Evolutionary conservation across 805 yeast species (phyloP).

Genomic region (Wickerhamomyces hampshirensis): DNA sequence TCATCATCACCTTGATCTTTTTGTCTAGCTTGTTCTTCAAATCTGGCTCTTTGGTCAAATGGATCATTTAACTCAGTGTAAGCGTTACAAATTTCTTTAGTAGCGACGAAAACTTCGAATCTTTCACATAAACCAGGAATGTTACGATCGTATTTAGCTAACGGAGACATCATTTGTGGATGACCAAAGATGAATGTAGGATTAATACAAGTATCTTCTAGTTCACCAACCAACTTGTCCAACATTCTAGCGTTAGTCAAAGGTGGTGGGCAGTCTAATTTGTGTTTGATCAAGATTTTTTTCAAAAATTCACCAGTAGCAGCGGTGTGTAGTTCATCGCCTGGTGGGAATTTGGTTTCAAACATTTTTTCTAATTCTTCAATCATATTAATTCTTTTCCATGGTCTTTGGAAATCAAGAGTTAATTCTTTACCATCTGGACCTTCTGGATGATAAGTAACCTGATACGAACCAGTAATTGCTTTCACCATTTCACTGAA

Average conservation of each 20-base stretch:
- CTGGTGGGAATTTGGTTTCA: constrained; percentile 90
- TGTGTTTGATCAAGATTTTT: constrained; percentile 69
- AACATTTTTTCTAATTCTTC: constrained; percentile 87
- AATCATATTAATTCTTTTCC: constrained; percentile 98
- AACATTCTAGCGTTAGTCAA: constrained; percentile 98
- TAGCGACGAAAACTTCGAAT: constrained; percentile 97
- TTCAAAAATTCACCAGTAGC: constrained; percentile 91
- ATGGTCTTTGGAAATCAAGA: constrained; percentile 89
- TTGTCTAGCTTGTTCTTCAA: constrained; percentile 98
- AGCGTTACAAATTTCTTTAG: constrained; percentile 97
- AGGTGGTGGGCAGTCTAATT: constrained; percentile 84
- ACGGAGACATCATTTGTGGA: constrained; percentile 99
- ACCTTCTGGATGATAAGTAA: constrained; percentile 91
- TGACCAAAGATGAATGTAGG: constrained; percentile 98
- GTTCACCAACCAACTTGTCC: constrained; percentile 95
- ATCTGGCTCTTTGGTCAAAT: constrained; percentile 94
- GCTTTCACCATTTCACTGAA: constrained; percentile 97
- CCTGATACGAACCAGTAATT: constrained; percentile 83
- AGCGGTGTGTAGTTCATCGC: constrained; percentile 88
- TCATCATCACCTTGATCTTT: constrained; percentile 99
- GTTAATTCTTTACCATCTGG: constrained; percentile 76
- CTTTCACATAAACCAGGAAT: constrained; percentile 96
- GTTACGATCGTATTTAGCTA: constrained; percentile 92
- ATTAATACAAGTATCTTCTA: constrained; percentile 90
- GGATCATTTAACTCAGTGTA: constrained; percentile 99